Base-by-base conservation (phyloP, 78 protist genomes). In the Pigoraptor vietnamica region DNA sequence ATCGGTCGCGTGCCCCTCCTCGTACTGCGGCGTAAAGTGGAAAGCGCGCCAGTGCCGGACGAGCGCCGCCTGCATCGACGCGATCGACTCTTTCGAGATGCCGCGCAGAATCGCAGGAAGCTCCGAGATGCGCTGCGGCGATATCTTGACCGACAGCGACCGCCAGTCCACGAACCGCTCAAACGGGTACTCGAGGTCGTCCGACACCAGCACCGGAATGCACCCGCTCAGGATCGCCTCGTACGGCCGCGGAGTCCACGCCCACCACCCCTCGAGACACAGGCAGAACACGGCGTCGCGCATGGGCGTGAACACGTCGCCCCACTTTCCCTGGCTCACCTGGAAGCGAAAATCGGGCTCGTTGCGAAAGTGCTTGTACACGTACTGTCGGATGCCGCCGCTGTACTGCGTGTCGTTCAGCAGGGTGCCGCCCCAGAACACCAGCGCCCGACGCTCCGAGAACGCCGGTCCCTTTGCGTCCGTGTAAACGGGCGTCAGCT, bases 131-230 rank as follows among this genome's bases (percentile, higher is more conserved):
- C 67, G 67, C 14, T 48, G 67, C 1, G 88, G 88, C 88, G 81
- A 14, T 14, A 90, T 24, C 0, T 56, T 86, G 24, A 90, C 29
- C 2, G 79, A 0, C 33, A 82, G 39, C 55, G 38, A 19, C 39
- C 1, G 9, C 37, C 32, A 90, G 40, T 82, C 34, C 6, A 90
- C 32, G 36, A 38, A n/a, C 6, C 37, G 0, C 40, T 82, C 89
- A 37, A 81, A 90, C 0, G 92, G 92, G 79, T 38, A 21, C 81
- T 32, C 81, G 34, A 90, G 88, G 39, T 32, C 39, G 40, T 90
- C 92, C 33, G 55, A 39, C 36, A 90, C 32, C 24, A 90, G n/a
- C 23, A 79, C 84, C 35, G 84, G 84, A 79, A 79, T 79, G 84
- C 84, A 79, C 10, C 84, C 84, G 21, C 32, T 21, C 1, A 79